A percentile compares a stretch with the other conserved stretches of the same genome.
These are phyloP conservation scores for Syzygium oleosum DNA, from an alignment of 345 rosid species.

Conservation along the genomic window DNA sequence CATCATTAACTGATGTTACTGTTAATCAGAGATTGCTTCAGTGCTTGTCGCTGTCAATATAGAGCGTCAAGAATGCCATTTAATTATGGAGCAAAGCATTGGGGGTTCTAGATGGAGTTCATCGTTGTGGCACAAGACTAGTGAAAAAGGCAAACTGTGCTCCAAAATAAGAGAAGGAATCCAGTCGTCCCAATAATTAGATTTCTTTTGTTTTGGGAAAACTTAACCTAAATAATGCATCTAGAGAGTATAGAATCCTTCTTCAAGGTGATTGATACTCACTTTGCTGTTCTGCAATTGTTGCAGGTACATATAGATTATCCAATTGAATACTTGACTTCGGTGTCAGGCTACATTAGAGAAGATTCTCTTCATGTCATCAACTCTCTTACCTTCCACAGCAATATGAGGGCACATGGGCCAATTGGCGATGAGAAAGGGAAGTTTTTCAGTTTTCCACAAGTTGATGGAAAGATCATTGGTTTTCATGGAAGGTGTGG, in stretches of 20 bases:
- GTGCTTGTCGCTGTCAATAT: neutral
- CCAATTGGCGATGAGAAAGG: neutral
- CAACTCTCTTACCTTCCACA: neutral
- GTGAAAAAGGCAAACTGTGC: neutral
- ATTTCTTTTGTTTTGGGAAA: neutral
- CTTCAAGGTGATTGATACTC: neutral
- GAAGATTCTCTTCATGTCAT: neutral
- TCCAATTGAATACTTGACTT: conserved; percentile 1
- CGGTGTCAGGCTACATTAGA: neutral
- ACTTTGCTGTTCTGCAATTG: neutral
- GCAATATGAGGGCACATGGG: neutral
- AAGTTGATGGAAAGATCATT: neutral
- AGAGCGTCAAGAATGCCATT: neutral
- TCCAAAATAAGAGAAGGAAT: neutral
- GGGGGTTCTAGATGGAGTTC: neutral
- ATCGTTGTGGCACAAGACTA: neutral
- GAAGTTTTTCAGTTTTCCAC: neutral
- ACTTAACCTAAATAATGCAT: neutral
- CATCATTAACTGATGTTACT: neutral
- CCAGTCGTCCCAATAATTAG: too few relatives aligned
- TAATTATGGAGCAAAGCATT: neutral
- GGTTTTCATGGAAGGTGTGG: neutral
- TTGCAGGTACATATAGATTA: neutral
- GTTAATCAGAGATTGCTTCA: neutral
- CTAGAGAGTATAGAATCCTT: neutral